A percentile compares a stretch with the other conserved stretches of the same genome.
Evolutionary conservation across 768 basidiomycete species (phyloP).

Genomic region (Russula abietina): DNA sequence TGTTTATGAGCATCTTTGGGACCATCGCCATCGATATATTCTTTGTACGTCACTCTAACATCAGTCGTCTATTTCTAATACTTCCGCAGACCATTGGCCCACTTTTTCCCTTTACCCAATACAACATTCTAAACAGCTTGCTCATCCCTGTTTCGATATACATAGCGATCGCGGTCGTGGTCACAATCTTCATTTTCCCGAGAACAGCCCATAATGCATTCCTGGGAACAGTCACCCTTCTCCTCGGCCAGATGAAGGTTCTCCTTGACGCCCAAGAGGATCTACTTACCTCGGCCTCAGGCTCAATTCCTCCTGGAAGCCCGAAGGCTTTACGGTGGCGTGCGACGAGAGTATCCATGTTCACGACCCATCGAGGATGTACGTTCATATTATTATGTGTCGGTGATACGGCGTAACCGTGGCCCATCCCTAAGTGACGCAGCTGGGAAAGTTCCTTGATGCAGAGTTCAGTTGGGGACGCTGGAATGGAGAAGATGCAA

Average conservation of each 20-base stretch:
- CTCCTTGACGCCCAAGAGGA: conserved; percentile 35
- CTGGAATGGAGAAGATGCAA: conserved; percentile 43
- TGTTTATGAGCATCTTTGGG: conserved; percentile 42
- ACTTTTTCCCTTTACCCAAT: conserved; percentile 43
- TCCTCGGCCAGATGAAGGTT: conserved; percentile 30
- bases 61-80: not conserved
- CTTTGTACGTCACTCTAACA: conserved; percentile 31
- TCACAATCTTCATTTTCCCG: conserved; percentile 47
- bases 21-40: conserved; percentile 43
- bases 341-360: conserved; percentile 24
- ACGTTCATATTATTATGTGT: conserved; percentile 12
- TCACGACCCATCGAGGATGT: conserved; percentile 32
- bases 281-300: conserved; percentile 25
- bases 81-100: conserved; percentile 40
- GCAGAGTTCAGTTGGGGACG: conserved; percentile 42
- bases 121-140: conserved; percentile 39
- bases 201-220: conserved; percentile 43
- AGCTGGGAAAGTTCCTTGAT: conserved; percentile 35
- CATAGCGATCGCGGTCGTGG: conserved; percentile 43
- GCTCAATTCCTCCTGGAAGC: conserved; percentile 26
- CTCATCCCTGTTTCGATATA: conserved; percentile 43
- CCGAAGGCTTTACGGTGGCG: conserved; percentile 26
- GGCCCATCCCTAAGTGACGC: conserved; percentile 28
- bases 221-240: conserved; percentile 30
- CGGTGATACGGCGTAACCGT: not conserved